phyloP scores from a whole-genome alignment of 257 asterid genomes.

The Henckelia pumila region DNA sequence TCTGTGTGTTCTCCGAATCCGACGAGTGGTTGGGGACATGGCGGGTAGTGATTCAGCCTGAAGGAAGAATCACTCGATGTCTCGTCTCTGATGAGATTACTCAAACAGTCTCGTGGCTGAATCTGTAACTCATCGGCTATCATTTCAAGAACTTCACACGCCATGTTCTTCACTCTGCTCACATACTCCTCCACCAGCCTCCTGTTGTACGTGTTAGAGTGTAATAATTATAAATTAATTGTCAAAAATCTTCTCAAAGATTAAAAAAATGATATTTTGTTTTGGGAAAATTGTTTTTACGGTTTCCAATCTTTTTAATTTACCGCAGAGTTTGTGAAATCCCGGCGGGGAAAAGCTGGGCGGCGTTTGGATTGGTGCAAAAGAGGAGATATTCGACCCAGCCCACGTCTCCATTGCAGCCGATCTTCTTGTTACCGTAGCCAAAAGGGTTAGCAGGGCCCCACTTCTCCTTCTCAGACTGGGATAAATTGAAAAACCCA shows the following conservation, averaged over 20 bases:
- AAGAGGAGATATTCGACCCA: constrained; percentile 56
- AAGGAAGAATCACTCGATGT: constrained; percentile 42
- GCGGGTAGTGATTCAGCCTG: constrained; percentile 56
- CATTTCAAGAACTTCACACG: constrained; percentile 44
- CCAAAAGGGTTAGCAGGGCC: constrained; percentile 50
- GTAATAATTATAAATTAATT: no score
- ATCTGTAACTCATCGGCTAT: constrained; percentile 38
- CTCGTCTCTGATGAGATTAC: constrained; percentile 35
- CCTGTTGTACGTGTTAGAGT: no score
- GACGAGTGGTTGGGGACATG: constrained; percentile 35
- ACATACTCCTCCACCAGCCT: constrained; percentile 41
- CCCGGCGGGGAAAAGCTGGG: no score
- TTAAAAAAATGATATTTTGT: no score
- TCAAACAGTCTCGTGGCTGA: constrained; percentile 20
- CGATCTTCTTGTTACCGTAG: constrained; percentile 51
- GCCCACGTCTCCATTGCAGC: constrained; percentile 53
- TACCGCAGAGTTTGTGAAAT: constrained; percentile 36
- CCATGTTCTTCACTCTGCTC: constrained; percentile 28
- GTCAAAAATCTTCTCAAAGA: no score
- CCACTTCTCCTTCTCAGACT: constrained; percentile 36
- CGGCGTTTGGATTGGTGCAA: constrained; percentile 27
- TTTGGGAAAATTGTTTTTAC: no score
- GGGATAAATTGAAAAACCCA: constrained; percentile 32
- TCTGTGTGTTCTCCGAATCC: constrained; percentile 60
- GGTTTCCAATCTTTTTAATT: no score